Evolutionary conservation across 2,329 filamentous ascomycete genomes (phyloP).

Genomic region (Ophiostoma ulmi): DNA sequence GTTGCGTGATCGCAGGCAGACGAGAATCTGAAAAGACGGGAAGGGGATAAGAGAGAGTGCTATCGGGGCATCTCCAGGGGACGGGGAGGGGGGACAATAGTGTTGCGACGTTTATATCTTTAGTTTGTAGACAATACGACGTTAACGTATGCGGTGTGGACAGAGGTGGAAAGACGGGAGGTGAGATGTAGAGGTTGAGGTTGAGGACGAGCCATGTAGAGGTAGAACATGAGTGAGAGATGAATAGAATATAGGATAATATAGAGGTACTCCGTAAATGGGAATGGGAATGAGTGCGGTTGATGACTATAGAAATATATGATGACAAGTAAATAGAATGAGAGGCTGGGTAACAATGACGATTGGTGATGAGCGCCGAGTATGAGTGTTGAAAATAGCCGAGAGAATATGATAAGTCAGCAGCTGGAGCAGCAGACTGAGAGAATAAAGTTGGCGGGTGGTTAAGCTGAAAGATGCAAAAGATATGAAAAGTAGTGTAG

Average conservation of each 20-base stretch:
- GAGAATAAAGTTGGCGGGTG: background rate
- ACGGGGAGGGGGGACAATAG: background rate
- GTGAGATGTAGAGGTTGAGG: background rate
- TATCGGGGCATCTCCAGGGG: background rate
- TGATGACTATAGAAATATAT: background rate
- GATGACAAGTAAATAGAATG: background rate
- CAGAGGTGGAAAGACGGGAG: background rate
- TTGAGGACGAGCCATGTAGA: background rate
- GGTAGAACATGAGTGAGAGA: background rate
- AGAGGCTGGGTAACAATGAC: background rate
- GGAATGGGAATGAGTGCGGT: background rate
- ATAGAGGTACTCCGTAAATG: background rate
- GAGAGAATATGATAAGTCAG: background rate
- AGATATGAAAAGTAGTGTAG: background rate
- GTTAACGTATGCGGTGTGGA: background rate
- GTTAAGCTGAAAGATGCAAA: background rate
- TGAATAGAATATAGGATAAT: background rate
- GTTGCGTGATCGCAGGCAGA: conserved; percentile 11
- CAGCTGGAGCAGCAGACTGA: background rate
- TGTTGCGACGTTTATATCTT: conserved; percentile 7
- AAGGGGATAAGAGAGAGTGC: conserved; percentile 3
- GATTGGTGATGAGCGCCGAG: background rate
- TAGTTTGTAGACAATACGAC: conserved; percentile 1
- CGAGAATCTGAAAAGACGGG: background rate
- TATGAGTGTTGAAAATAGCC: background rate